These are phyloP conservation scores for Arthonia radiata DNA, from an alignment of 495 filamentous ascomycete genomes.

Conservation along the genomic window DNA sequence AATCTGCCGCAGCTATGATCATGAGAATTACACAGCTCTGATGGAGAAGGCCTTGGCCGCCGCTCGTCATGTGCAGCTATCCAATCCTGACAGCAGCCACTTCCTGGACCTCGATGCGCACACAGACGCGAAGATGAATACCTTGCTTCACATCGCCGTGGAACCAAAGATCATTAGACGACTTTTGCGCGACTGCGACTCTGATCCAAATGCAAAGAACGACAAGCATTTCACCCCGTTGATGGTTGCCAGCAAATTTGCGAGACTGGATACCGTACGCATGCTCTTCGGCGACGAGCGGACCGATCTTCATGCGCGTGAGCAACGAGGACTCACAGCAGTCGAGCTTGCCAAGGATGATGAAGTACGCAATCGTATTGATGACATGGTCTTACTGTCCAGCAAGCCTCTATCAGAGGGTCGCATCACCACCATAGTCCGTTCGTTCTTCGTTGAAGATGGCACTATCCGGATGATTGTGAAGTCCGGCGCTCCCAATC, in stretches of 20 bases:
- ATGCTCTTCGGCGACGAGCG: constrained; percentile 66
- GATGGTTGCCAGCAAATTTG: constrained; percentile 99
- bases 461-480: constrained; percentile 77
- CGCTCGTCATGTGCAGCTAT: constrained; percentile 49
- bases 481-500: constrained; percentile 65
- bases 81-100: constrained; percentile 46
- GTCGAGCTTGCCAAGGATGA: constrained; percentile 97
- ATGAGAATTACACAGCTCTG: constrained; percentile 67
- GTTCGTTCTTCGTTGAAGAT: constrained; percentile 97
- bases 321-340: constrained; percentile 73
- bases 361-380: constrained; percentile 85
- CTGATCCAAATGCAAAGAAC: constrained; percentile 85
- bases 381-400: constrained; percentile 72
- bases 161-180: constrained; percentile 51
- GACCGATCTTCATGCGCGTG: constrained; percentile 65
- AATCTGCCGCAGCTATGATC: constrained; percentile 83
- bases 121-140: constrained; percentile 81
- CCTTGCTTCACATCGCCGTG: constrained; percentile 74
- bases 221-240: constrained; percentile 86
- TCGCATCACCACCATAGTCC: constrained; percentile 73
- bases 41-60: constrained; percentile 51
- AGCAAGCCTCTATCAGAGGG: constrained; percentile 45
- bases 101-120: constrained; percentile 81
- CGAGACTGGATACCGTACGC: constrained; percentile 75
- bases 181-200: constrained; percentile 62